phyloP scores from a whole-genome alignment of 2,329 filamentous ascomycete species.

The Claviceps humidiphila region DNA sequence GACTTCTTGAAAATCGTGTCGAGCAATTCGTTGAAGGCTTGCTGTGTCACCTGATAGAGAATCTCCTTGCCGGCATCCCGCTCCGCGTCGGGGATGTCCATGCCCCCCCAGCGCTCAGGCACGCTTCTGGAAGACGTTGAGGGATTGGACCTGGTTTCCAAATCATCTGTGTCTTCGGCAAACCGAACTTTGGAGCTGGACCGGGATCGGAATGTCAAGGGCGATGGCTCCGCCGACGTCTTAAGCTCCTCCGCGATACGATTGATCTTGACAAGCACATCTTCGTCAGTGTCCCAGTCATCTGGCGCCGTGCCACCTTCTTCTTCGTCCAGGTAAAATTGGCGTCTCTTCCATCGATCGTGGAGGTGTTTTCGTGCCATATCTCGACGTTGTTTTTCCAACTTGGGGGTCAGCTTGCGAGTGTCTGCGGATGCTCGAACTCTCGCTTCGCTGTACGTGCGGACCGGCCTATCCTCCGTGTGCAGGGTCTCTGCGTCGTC shows the following conservation, averaged over 20 bases:
- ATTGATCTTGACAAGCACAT: slow-evolving; percentile 30
- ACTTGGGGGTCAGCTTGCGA: slow-evolving; percentile 22
- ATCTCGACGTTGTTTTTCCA: slow-evolving; percentile 26
- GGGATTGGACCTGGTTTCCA: slow-evolving; percentile 56
- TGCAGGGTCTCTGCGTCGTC: slow-evolving; percentile 12
- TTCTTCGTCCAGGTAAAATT: slow-evolving; percentile 77
- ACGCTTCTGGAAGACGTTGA: slow-evolving; percentile 61
- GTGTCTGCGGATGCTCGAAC: slow-evolving; percentile 23
- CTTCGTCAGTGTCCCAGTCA: slow-evolving; percentile 49
- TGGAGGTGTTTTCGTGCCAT: slow-evolving; percentile 43
- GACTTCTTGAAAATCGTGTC: slow-evolving; percentile 72
- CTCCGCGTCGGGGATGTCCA: slow-evolving; percentile 69
- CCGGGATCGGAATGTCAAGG: slow-evolving; percentile 30
- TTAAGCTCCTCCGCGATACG: slow-evolving; percentile 28
- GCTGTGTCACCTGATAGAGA: slow-evolving; percentile 80
- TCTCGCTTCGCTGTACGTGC: slow-evolving; percentile 27
- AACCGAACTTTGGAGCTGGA: slow-evolving; percentile 73
- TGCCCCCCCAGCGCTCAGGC: slow-evolving; percentile 63
- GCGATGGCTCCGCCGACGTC: slow-evolving; percentile 20
- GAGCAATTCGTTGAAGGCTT: slow-evolving; percentile 81
- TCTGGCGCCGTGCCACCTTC: slow-evolving; percentile 56
- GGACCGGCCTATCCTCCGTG: background rate
- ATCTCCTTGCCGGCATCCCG: slow-evolving; percentile 77
- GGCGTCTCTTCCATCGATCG: slow-evolving; percentile 62
- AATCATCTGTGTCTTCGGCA: slow-evolving; percentile 56